Evolutionary conservation across 345 rosid genomes (phyloP).

Genomic region (Physaria fendleri): DNA sequence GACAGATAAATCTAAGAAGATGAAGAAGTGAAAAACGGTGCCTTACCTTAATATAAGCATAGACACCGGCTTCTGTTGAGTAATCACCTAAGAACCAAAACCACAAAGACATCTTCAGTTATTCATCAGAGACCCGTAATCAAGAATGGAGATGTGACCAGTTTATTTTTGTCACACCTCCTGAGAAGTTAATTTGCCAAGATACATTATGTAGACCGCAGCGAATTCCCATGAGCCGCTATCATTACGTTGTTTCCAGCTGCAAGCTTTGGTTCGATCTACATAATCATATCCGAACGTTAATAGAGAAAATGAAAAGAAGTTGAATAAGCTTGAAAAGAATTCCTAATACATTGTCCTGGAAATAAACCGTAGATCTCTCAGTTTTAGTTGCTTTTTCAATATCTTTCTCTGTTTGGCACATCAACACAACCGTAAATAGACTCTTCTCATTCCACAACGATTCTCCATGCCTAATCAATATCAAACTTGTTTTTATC

Average conservation of each 20-base stretch:
- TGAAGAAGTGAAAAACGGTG: constrained; percentile 9
- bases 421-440: constrained; percentile 90
- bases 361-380: constrained; percentile 56
- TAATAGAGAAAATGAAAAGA: constrained; percentile 4
- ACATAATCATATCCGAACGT: background rate
- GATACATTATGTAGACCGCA: constrained; percentile 93
- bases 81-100: constrained; percentile 55
- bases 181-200: constrained; percentile 73
- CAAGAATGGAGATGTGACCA: background rate
- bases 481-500: constrained; percentile 84
- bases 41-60: constrained; percentile 83
- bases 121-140: background rate
- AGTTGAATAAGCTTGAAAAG: background rate
- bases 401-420: constrained; percentile 73
- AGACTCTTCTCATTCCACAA: constrained; percentile 91
- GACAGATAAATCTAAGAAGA: background rate
- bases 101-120: background rate
- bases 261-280: constrained; percentile 84
- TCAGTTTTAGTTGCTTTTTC: constrained; percentile 90
- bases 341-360: constrained; percentile 18
- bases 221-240: constrained; percentile 94
- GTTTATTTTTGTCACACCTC: constrained; percentile 52
- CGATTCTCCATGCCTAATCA: constrained; percentile 86
- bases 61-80: constrained; percentile 80
- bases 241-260: constrained; percentile 79